These are phyloP conservation scores for Infundibulicybe gibba DNA, from an alignment of 768 basidiomycete genomes.

Conservation along the genomic window DNA sequence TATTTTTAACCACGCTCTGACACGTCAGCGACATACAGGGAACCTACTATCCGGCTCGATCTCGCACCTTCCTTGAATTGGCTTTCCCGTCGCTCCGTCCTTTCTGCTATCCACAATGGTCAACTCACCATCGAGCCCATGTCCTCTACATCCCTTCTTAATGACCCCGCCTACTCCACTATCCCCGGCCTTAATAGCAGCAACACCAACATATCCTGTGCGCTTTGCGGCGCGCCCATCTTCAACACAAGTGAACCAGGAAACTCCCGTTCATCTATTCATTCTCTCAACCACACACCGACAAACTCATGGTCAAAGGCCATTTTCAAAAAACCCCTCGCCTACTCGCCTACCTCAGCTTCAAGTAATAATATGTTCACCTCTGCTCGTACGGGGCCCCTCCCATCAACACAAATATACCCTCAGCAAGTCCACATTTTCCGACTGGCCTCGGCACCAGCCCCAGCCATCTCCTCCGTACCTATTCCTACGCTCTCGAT, in stretches of 20 bases:
- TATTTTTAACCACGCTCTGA: slow-evolving; percentile 1
- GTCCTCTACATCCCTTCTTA: slow-evolving; percentile 53
- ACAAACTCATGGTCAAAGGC: slow-evolving; percentile 48
- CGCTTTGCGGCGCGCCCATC: slow-evolving; percentile 70
- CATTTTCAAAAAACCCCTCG: slow-evolving; percentile 53
- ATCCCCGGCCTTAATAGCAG: slow-evolving; percentile 41
- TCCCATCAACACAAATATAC: slow-evolving; percentile 20
- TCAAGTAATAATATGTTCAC: slow-evolving; percentile 13
- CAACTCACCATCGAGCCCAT: slow-evolving; percentile 90
- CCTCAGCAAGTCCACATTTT: slow-evolving; percentile 63
- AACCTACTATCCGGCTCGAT: slow-evolving; percentile 90
- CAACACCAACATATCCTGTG: slow-evolving; percentile 61
- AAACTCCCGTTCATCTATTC: slow-evolving; percentile 27
- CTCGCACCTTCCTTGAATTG: slow-evolving; percentile 92
- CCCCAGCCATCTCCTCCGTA: slow-evolving; percentile 26
- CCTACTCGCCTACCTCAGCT: slow-evolving; percentile 11
- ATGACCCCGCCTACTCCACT: slow-evolving; percentile 39
- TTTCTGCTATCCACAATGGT: slow-evolving; percentile 80
- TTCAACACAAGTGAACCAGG: slow-evolving; percentile 30
- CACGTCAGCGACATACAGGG: slow-evolving; percentile 41
- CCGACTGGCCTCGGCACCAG: slow-evolving; percentile 43
- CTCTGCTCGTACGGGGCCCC: slow-evolving; percentile 23
- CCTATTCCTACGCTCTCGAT: slow-evolving; percentile 23
- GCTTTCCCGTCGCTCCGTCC: slow-evolving; percentile 84
- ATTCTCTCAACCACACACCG: slow-evolving; percentile 24